phyloP scores from a whole-genome alignment of 129 eudicot genomes.

The Tanacetum coccineum region DNA sequence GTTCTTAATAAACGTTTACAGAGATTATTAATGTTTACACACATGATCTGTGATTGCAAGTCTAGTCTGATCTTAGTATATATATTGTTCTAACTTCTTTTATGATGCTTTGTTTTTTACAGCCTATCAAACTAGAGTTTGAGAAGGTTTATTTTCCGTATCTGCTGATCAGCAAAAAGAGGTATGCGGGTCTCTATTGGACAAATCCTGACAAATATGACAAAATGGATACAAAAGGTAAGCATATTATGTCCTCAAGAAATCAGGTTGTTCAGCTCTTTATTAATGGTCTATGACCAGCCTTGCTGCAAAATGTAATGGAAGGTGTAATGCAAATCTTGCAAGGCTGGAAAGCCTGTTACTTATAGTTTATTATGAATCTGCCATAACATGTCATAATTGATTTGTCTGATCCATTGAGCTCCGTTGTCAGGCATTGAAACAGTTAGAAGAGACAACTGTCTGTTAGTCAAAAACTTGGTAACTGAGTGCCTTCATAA shows the following conservation, averaged over 20 bases:
- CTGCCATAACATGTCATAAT: not conserved
- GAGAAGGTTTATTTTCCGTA: conserved; percentile 96
- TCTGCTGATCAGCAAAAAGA: conserved; percentile 92
- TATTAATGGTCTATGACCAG: not conserved
- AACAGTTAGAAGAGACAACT: conserved; percentile 97
- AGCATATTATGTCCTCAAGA: conserved; percentile 9
- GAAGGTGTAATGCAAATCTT: not conserved
- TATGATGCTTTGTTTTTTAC: conserved; percentile 25
- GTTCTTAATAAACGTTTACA: not conserved
- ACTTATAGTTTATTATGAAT: not conserved
- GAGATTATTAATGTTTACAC: not conserved
- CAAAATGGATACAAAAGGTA: conserved; percentile 99
- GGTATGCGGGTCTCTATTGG: conserved; percentile 99
- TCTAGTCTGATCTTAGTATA: conserved; percentile 12
- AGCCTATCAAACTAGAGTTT: conserved; percentile 98
- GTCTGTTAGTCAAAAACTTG: conserved; percentile 85
- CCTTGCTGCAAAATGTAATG: not conserved
- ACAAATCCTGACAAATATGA: conserved; percentile 85
- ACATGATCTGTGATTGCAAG: not conserved
- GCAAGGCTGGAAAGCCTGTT: conserved; percentile 2
- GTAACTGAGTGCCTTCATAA: conserved; percentile 89
- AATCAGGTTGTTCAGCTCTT: not conserved
- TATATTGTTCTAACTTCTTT: conserved; percentile 6
- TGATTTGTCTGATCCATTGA: conserved; percentile 16
- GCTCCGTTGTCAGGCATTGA: conserved; percentile 72